phyloP scores from a whole-genome alignment of 257 asterid genomes.

The Nicotiana attenuata region DNA sequence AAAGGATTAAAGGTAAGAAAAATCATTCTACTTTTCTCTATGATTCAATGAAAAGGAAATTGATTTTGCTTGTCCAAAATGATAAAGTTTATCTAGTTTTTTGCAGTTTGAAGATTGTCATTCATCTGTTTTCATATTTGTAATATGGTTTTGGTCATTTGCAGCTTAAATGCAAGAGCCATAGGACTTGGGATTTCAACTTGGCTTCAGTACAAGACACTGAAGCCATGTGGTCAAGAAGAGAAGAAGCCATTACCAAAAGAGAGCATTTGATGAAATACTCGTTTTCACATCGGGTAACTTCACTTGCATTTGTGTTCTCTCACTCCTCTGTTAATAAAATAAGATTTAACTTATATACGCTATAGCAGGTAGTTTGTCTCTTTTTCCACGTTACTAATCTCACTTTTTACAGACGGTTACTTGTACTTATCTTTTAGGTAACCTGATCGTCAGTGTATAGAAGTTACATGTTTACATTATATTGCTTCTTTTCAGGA shows the following conservation, averaged over 20 bases:
- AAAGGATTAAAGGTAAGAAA: constrained; percentile 42
- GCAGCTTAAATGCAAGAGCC: constrained; percentile 46
- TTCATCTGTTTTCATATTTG: neutral
- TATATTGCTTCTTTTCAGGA: constrained; percentile 33
- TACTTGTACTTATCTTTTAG: neutral
- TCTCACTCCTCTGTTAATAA: neutral
- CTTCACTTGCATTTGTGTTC: neutral
- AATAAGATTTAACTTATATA: neutral
- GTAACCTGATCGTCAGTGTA: neutral
- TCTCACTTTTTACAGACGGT: neutral
- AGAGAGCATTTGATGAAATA: constrained; percentile 68
- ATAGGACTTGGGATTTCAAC: constrained; percentile 55
- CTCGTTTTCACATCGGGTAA: constrained; percentile 71
- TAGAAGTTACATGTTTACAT: too few species aligned
- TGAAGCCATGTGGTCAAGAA: constrained; percentile 49
- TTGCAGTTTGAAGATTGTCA: neutral
- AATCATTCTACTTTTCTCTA: neutral
- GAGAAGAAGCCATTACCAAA: constrained; percentile 54
- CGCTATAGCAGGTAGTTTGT: neutral
- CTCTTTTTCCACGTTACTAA: neutral
- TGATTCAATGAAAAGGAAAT: neutral
- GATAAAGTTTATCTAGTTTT: neutral
- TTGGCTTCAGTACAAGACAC: constrained; percentile 41
- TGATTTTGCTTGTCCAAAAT: neutral
- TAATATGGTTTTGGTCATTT: neutral